Evolutionary conservation across 106 monocot species (phyloP), one percentile per base, ranked within the genome.

Genomic region (Dactylorhiza incarnata): DNA sequence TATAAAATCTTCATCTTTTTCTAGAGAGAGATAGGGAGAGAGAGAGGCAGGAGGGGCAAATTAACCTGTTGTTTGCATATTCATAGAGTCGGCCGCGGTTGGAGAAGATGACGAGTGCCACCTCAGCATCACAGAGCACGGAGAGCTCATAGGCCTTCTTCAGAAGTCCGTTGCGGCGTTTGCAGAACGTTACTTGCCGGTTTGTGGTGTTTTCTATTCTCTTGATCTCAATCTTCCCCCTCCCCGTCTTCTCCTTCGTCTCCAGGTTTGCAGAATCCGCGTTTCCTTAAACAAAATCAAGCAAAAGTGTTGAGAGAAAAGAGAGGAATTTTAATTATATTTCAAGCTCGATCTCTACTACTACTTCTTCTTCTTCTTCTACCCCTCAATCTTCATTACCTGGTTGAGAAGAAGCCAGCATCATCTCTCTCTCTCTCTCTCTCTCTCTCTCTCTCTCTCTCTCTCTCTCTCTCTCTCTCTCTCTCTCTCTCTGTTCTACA

Each of bases 121-220:
- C 84, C 77, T 92, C 92, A 20, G 88, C 88, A 44, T 91, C 91
- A 66, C 88, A 91, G 59, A 91, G 88, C 11, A 91, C 82, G 8
- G 92, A 92, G 29, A 92, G 81, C 79, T 92, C 92, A 25, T 92
- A 87, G 29, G 92, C 92, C 73, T 92, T 92, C 78, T 92, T 92
- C 17, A 92, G 87, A 22, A 92, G 86, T 5, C 86, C 86, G 23
- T 77, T 86, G 25, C 86, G 75, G 24, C 86, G 78, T 73, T 86
- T 86, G 76, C 86, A 86, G 61, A 86, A 86, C 72, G 86, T 86
- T 46, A 86, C 86, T 70, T 86, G 86, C 45, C 86, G 75, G 51
- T 80, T 86, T 6, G 86, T 86, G 44, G 79, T 82, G 86, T 86
- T 86, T 49, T 86, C 86, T 58, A 86, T 86, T 79, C 86, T 72